phyloP scores from a whole-genome alignment of 2,329 filamentous ascomycete genomes.

The Catunica adiposa region DNA sequence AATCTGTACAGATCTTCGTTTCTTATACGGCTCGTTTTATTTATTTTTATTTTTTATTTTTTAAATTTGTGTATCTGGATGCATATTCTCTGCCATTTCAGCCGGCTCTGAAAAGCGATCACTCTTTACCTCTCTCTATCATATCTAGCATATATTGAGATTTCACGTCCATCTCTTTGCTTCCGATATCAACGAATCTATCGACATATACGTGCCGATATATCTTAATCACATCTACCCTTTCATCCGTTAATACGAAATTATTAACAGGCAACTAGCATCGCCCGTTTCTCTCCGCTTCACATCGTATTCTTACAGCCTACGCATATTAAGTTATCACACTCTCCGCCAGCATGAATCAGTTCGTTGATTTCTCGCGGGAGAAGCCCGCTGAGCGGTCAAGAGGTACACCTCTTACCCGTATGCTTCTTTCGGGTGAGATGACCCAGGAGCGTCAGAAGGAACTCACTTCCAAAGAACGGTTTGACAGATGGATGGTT shows the following conservation, averaged over 20 bases:
- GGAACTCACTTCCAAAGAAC: constrained; percentile 50
- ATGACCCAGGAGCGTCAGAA: constrained; percentile 60
- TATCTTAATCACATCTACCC: background rate
- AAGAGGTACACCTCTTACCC: constrained; percentile 67
- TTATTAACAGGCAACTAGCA: constrained; percentile 5
- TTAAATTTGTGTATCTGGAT: constrained; percentile 18
- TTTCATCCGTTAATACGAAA: background rate
- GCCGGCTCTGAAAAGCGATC: constrained; percentile 35
- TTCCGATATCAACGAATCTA: background rate
- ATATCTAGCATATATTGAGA: background rate
- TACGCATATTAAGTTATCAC: background rate
- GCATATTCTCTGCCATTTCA: constrained; percentile 26
- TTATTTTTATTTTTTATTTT: background rate
- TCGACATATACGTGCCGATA: background rate
- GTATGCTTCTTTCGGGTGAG: constrained; percentile 69
- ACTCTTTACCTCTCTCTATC: background rate
- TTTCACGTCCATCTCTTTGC: constrained; percentile 4
- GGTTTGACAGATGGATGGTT: constrained; percentile 75
- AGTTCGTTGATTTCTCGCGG: constrained; percentile 11
- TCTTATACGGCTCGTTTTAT: constrained; percentile 3
- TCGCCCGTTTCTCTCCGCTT: background rate
- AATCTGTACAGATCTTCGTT: background rate
- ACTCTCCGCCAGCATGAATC: constrained; percentile 2
- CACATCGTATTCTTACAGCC: background rate
- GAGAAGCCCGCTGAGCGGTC: constrained; percentile 43